Evolutionary conservation across 1,284 basidiomycete genomes (phyloP).

Genomic region (Pseudozyma thailandica): DNA sequence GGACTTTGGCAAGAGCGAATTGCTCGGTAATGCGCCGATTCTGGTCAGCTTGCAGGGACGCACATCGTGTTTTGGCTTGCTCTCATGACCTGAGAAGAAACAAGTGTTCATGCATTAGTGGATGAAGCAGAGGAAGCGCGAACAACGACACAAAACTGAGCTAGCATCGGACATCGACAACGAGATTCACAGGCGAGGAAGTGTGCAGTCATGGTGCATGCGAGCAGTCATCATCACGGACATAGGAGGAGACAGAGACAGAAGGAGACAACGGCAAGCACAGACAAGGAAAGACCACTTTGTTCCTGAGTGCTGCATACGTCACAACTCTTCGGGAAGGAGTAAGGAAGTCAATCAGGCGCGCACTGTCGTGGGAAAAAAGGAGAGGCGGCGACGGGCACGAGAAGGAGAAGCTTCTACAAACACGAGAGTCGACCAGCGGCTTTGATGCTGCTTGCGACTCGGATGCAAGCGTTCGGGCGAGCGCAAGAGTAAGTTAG

Average conservation of each 20-base stretch:
- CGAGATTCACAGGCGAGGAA: not conserved
- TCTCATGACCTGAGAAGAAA: too few relatives aligned
- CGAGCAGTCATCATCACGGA: not conserved
- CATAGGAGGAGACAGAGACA: not conserved
- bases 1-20: not conserved
- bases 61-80: too few relatives aligned
- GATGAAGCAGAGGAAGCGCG: too few relatives aligned
- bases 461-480: too few relatives aligned
- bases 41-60: not conserved
- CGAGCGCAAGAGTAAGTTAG: not conserved
- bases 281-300: not conserved
- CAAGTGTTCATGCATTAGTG: not conserved
- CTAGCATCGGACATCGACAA: not conserved
- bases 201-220: not conserved
- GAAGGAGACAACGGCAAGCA: not conserved
- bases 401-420: not conserved
- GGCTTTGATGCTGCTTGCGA: too few relatives aligned
- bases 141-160: not conserved
- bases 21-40: not conserved
- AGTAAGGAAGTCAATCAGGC: not conserved
- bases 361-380: not conserved
- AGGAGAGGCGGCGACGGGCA: not conserved
- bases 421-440: not conserved
- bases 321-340: not conserved
- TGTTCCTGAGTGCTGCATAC: conserved; percentile 2